Conservation (phyloP, 495 filamentous ascomycete genomes). For the Aspergillus wentii region DNA sequence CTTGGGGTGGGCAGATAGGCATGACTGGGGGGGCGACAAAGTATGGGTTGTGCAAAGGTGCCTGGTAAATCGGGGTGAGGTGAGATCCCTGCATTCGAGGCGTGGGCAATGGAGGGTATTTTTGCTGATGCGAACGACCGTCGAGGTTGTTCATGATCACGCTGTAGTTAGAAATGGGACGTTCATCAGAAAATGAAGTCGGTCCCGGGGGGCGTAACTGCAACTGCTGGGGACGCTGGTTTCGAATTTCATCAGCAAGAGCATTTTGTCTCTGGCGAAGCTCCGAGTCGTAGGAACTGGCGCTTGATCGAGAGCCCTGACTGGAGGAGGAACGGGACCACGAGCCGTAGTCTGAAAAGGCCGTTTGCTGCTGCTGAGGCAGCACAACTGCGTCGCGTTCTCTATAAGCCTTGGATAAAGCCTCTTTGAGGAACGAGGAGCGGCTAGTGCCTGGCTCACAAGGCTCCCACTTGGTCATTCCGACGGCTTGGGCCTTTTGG, state of each 20-base stretch:
- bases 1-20: constrained; percentile 26
- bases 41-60: constrained; percentile 5
- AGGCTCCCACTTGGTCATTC: constrained; percentile 53
- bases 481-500: constrained; percentile 45
- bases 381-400: constrained; percentile 30
- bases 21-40: constrained; percentile 13
- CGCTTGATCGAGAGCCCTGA: constrained; percentile 3
- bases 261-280: constrained; percentile 31
- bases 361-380: constrained; percentile 1
- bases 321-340: constrained; percentile 6
- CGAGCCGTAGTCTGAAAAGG: constrained; percentile 1
- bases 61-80: too few species aligned
- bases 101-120: constrained; percentile 8
- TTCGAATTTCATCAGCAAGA: constrained; percentile 37
- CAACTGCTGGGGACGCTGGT: constrained; percentile 21
- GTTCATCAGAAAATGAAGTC: constrained; percentile 34
- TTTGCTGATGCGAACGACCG: constrained; percentile 14
- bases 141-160: constrained; percentile 30
- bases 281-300: constrained; percentile 5
- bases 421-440: constrained; percentile 60
- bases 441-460: constrained; percentile 41
- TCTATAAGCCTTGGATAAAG: constrained; percentile 55
- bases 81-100: too few species aligned
- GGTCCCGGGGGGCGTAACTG: constrained; percentile 24
- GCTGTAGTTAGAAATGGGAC: constrained; percentile 42